A percentile compares a stretch with the other conserved stretches of the same genome.
phyloP scores from a whole-genome alignment of 345 rosid species.

The Firmiana major region DNA sequence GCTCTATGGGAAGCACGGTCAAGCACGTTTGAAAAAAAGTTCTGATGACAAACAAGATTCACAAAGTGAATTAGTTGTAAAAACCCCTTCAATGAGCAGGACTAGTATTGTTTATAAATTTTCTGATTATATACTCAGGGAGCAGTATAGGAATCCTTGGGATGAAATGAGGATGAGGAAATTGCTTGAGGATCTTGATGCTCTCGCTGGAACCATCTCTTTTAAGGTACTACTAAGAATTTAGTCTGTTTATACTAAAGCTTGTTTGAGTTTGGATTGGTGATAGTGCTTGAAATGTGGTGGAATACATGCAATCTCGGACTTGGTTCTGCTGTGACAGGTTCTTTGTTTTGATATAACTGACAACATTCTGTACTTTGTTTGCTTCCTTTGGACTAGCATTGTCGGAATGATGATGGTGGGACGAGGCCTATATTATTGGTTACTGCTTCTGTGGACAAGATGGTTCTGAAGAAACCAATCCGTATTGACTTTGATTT shows the following conservation, averaged over 20 bases:
- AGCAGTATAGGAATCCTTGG: constrained; percentile 91
- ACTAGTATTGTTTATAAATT: constrained; percentile 65
- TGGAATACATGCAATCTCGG: neutral
- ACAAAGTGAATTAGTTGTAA: constrained; percentile 30
- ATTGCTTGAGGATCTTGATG: constrained; percentile 88
- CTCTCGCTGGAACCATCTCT: constrained; percentile 87
- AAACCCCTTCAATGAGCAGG: constrained; percentile 67
- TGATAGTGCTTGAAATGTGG: neutral
- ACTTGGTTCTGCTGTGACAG: neutral
- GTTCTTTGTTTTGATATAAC: neutral
- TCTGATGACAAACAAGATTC: constrained; percentile 23
- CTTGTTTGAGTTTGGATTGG: constrained; percentile 7
- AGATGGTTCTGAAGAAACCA: constrained; percentile 63
- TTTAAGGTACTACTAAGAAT: constrained; percentile 46
- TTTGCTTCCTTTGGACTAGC: constrained; percentile 38
- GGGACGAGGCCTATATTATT: constrained; percentile 53
- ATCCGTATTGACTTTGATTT: constrained; percentile 57
- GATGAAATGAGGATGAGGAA: constrained; percentile 72
- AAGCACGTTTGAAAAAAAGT: constrained; percentile 41
- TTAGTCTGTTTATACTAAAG: neutral
- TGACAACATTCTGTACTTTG: neutral
- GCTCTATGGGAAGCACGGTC: constrained; percentile 92
- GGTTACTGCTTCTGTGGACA: constrained; percentile 94
- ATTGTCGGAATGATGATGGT: constrained; percentile 55
- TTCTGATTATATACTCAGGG: constrained; percentile 67